Evolutionary conservation across 2,329 filamentous ascomycete genomes (phyloP).

Genomic region (Metarhizium humberi): DNA sequence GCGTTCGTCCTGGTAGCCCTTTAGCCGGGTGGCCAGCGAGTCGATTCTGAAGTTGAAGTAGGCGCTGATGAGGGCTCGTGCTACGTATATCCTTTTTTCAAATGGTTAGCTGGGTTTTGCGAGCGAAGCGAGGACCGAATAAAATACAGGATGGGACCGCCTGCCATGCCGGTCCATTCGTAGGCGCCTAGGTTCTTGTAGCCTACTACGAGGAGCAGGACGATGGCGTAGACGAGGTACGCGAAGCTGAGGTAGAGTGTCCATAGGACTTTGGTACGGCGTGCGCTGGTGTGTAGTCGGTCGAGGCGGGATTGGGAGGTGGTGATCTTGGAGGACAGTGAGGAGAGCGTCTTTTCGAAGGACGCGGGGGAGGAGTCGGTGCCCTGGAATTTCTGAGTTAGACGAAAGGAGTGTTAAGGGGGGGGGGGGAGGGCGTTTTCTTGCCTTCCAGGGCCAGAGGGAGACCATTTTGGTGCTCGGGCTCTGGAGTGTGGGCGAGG

Average conservation of each 20-base stretch:
- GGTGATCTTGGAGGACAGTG: conserved; percentile 74
- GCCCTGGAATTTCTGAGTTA: conserved; percentile 39
- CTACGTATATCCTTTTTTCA: conserved; percentile 60
- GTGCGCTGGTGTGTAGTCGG: conserved; percentile 57
- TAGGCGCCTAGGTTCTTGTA: conserved; percentile 65
- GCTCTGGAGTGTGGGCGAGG: background rate
- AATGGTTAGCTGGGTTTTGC: background rate
- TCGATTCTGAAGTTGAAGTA: conserved; percentile 79
- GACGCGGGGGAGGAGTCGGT: conserved; percentile 75
- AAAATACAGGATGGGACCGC: conserved; percentile 66
- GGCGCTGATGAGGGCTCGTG: conserved; percentile 55
- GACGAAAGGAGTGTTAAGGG: background rate
- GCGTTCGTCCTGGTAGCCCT: conserved; percentile 68
- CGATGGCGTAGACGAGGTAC: conserved; percentile 78
- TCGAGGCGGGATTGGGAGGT: conserved; percentile 67
- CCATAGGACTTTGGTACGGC: conserved; percentile 75
- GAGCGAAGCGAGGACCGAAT: background rate
- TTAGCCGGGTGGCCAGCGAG: conserved; percentile 57
- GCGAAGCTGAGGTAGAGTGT: conserved; percentile 86
- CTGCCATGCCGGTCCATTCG: conserved; percentile 72
- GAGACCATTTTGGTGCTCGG: conserved; percentile 10
- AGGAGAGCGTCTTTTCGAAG: conserved; percentile 85
- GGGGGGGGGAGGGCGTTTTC: background rate
- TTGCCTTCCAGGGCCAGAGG: conserved; percentile 14
- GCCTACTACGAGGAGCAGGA: conserved; percentile 77